Conservation (phyloP, 2,329 filamentous ascomycete genomes). For the Basipetospora sp. region DNA sequence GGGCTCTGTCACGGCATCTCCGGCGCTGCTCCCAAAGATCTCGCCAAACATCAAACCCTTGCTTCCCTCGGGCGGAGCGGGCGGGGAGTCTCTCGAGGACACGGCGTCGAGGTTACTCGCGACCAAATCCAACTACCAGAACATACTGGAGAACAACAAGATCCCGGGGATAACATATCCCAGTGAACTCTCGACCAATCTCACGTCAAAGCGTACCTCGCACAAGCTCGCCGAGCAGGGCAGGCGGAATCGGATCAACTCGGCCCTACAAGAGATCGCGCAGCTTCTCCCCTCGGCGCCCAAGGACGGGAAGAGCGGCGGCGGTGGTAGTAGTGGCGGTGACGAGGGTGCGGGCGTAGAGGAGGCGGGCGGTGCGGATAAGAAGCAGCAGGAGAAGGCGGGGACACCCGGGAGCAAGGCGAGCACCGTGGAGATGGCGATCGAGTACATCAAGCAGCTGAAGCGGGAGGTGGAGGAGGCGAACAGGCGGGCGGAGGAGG, state of each 20-base stretch:
- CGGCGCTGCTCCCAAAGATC: conserved; percentile 74
- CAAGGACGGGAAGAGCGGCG: conserved; percentile 31
- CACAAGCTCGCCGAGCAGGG: conserved; percentile 98
- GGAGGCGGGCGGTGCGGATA: conserved; percentile 14
- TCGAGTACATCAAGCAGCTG: conserved; percentile 81
- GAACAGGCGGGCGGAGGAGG: conserved; percentile 45
- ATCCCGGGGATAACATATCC: conserved; percentile 84
- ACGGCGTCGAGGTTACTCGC: conserved; percentile 62
- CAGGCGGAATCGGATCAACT: conserved; percentile 86
- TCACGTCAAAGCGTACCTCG: conserved; percentile 90
- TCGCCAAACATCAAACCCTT: conserved; percentile 90
- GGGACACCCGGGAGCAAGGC: conserved; percentile 72
- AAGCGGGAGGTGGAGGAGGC: conserved; percentile 57
- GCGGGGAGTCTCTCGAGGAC: conserved; percentile 40
- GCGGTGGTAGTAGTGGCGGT: not conserved
- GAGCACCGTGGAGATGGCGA: conserved; percentile 92
- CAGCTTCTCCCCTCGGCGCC: conserved; percentile 57
- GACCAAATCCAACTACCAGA: conserved; percentile 95
- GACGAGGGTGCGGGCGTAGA: conserved; percentile 14
- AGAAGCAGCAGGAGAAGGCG: conserved; percentile 20
- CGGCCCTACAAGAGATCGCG: conserved; percentile 81
- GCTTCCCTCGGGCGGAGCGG: conserved; percentile 41
- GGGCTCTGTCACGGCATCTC: conserved; percentile 64
- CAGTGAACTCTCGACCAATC: conserved; percentile 75
- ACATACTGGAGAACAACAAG: conserved; percentile 83